Percentiles rank a stretch among this genome's conserved stretches.
Evolutionary conservation across 73 alveolate species (phyloP).

Genomic region (Paraurostyla sp.): DNA sequence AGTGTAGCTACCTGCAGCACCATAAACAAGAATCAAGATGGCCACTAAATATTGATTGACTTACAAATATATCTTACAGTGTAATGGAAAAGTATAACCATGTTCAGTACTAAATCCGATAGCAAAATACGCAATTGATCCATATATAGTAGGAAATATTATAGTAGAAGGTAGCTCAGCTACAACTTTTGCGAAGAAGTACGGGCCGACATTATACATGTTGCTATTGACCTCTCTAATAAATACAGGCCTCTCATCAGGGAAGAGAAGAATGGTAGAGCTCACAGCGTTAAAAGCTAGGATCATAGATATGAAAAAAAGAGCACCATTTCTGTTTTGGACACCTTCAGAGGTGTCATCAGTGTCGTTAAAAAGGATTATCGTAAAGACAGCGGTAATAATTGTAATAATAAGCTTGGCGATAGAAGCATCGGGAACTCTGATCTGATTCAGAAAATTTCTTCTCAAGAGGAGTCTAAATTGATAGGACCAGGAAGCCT

Average conservation of each 20-base stretch:
- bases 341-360: conserved; percentile 56
- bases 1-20: conserved; percentile 39
- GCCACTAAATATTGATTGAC: neutral
- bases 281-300: conserved; percentile 60
- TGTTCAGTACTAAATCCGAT: conserved; percentile 41
- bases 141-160: conserved; percentile 20
- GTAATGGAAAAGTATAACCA: conserved; percentile 47
- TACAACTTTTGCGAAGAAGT: conserved; percentile 74
- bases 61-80: neutral
- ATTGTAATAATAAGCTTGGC: conserved; percentile 37
- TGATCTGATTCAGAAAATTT: conserved; percentile 28
- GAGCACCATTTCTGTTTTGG: conserved; percentile 82
- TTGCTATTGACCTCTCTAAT: conserved; percentile 71
- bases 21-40: conserved; percentile 18
- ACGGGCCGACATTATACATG: conserved; percentile 73
- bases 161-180: conserved; percentile 71
- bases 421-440: conserved; percentile 42
- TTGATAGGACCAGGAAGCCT: conserved; percentile 13
- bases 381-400: conserved; percentile 56
- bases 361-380: conserved; percentile 38
- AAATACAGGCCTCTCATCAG: conserved; percentile 86
- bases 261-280: conserved; percentile 69
- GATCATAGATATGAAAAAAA: conserved; percentile 75
- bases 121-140: conserved; percentile 55
- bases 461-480: conserved; percentile 10